Evolutionary conservation across 1,139 yeast genomes (phyloP).

Genomic region (Sugiyamaella japonica): DNA sequence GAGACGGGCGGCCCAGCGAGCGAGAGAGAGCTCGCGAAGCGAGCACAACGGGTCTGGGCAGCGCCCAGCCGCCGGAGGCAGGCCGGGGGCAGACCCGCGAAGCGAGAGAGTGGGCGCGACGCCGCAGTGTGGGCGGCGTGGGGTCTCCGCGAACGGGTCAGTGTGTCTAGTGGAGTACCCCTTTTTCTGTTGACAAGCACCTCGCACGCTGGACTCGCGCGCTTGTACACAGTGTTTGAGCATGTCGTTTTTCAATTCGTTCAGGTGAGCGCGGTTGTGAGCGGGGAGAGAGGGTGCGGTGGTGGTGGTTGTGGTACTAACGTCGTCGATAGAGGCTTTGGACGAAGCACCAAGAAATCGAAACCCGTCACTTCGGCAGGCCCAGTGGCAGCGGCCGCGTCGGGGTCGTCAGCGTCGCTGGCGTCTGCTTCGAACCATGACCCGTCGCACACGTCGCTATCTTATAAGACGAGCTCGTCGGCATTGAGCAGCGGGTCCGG

Average conservation of each 20-base stretch:
- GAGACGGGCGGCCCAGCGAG: too few species aligned
- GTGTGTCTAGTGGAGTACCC: neutral
- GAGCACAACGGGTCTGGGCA: too few species aligned
- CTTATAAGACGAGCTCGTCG: slow-evolving; percentile 10
- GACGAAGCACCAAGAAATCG: slow-evolving; percentile 59
- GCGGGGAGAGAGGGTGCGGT: neutral
- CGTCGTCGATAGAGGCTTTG: slow-evolving; percentile 52
- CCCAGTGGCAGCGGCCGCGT: slow-evolving; percentile 15
- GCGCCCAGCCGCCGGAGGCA: too few species aligned
- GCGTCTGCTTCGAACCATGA: slow-evolving; percentile 13
- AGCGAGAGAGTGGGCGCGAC: too few species aligned
- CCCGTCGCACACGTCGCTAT: slow-evolving; percentile 6
- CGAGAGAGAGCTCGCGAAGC: too few species aligned
- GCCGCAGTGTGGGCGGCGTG: too few species aligned
- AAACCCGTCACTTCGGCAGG: slow-evolving; percentile 27
- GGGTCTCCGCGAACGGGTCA: too few species aligned
- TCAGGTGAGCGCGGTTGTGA: slow-evolving; percentile 40
- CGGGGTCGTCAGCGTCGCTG: slow-evolving; percentile 18
- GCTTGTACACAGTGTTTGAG: neutral
- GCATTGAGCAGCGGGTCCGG: slow-evolving; percentile 9
- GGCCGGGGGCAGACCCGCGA: too few species aligned
- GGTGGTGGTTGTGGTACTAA: neutral
- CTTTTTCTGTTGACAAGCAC: neutral
- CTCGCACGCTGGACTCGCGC: neutral
- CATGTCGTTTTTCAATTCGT: slow-evolving; percentile 50